These are phyloP conservation scores for Trichoderma gamsii DNA, from an alignment of 495 filamentous ascomycete genomes.

Conservation along the genomic window DNA sequence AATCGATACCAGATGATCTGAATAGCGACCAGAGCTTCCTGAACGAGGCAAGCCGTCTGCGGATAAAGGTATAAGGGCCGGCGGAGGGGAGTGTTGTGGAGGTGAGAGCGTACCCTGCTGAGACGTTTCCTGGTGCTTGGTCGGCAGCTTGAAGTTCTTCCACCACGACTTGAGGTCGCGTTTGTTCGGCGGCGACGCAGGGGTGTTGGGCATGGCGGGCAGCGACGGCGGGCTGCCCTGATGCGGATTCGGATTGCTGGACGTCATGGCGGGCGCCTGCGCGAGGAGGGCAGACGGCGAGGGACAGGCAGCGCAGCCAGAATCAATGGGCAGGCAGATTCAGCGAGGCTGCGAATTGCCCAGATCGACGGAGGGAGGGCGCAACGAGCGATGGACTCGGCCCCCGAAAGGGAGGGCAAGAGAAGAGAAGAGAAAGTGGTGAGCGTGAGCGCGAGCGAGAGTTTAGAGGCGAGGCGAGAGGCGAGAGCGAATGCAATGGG, in stretches of 20 bases:
- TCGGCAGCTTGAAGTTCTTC: constrained; percentile 75
- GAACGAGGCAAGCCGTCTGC: neutral
- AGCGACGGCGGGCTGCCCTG: constrained; percentile 18
- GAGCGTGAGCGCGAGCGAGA: neutral
- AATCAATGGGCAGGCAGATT: neutral
- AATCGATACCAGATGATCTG: constrained; percentile 9
- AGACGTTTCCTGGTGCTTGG: constrained; percentile 59
- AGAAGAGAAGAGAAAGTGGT: neutral
- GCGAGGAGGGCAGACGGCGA: neutral
- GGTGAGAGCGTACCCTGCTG: constrained; percentile 56
- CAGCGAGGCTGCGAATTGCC: neutral
- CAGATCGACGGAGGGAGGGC: neutral
- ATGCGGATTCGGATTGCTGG: constrained; percentile 16
- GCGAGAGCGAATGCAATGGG: too few relatives aligned
- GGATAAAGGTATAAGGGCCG: neutral
- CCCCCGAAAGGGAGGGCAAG: neutral
- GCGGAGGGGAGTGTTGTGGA: neutral
- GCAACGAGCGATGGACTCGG: neutral
- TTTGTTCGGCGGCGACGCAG: constrained; percentile 60
- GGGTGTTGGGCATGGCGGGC: constrained; percentile 23
- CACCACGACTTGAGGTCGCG: constrained; percentile 86
- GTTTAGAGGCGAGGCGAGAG: neutral
- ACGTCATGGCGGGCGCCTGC: constrained; percentile 20
- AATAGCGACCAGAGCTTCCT: constrained; percentile 11
- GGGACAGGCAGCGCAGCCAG: neutral